Evolutionary conservation across 2,329 filamentous ascomycete species (phyloP).

Genomic region (Alternaria gansuensis): DNA sequence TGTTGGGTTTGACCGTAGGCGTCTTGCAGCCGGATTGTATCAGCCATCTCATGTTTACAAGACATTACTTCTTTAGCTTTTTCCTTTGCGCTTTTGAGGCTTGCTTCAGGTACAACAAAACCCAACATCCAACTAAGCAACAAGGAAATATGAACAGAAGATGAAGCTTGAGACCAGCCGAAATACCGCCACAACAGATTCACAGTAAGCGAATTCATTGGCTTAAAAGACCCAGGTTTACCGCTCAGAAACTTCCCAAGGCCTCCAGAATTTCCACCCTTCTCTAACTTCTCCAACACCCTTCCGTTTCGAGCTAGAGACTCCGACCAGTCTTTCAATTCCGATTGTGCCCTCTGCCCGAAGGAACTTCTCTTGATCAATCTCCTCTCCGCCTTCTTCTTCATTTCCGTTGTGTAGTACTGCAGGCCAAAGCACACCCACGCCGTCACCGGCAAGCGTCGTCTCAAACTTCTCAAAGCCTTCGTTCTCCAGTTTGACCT

Average conservation of each 20-base stretch:
- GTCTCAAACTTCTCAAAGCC: conserved; percentile 88
- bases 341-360: conserved; percentile 84
- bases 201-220: background rate
- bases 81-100: background rate
- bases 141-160: conserved; percentile 1
- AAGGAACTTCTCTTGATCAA: conserved; percentile 88
- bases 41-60: conserved; percentile 4
- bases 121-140: background rate
- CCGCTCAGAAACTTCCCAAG: conserved; percentile 42
- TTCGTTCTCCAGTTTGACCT: conserved; percentile 64
- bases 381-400: conserved; percentile 87
- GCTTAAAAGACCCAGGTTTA: conserved; percentile 8
- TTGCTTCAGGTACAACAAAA: background rate
- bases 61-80: conserved; percentile 1
- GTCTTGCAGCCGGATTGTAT: background rate
- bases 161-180: conserved; percentile 7
- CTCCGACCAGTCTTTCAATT: conserved; percentile 86
- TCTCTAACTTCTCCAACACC: conserved; percentile 47
- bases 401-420: conserved; percentile 85
- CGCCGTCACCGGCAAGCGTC: conserved; percentile 89
- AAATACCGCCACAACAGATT: conserved; percentile 6
- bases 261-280: conserved; percentile 55
- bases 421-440: conserved; percentile 93
- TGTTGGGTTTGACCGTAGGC: background rate
- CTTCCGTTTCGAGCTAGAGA: conserved; percentile 54